Evolutionary conservation across 176 grass and related monocot species (phyloP).

Genomic region (Elaeis guineensis): DNA sequence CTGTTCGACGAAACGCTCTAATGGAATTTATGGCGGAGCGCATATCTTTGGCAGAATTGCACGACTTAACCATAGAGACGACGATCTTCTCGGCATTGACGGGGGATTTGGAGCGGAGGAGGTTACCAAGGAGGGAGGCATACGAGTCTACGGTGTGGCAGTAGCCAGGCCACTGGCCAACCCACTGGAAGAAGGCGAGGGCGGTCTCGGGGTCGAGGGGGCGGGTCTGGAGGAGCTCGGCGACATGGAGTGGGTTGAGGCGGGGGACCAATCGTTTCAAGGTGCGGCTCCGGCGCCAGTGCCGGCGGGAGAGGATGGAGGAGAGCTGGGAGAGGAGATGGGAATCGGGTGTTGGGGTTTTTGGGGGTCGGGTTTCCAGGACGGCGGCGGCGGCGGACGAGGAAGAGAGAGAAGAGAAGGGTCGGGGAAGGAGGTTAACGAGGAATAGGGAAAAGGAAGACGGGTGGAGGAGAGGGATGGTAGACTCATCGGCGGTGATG

Average conservation of each 20-base stretch:
- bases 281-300: background rate
- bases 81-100: background rate
- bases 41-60: constrained; percentile 1
- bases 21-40: constrained; percentile 1
- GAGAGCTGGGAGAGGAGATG: background rate
- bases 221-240: background rate
- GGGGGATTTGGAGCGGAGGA: constrained; percentile 4
- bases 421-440: background rate
- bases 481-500: too few relatives aligned
- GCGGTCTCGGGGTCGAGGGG: background rate
- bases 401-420: background rate
- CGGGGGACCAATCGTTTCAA: background rate
- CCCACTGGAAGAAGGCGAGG: constrained; percentile 18
- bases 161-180: constrained; percentile 9
- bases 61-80: constrained; percentile 6
- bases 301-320: constrained; percentile 1
- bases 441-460: too few relatives aligned
- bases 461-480: too few relatives aligned
- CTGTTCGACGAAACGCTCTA: background rate
- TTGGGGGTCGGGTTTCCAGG: background rate
- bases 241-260: constrained; percentile 7
- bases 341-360: background rate
- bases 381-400: background rate
- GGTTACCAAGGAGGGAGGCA: constrained; percentile 1
- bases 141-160: constrained; percentile 6